A percentile compares a stretch with the other conserved stretches of the same genome.
These are phyloP conservation scores for Vigna reflexopilosa DNA, from an alignment of 306 rosid genomes.

Conservation along the genomic window DNA sequence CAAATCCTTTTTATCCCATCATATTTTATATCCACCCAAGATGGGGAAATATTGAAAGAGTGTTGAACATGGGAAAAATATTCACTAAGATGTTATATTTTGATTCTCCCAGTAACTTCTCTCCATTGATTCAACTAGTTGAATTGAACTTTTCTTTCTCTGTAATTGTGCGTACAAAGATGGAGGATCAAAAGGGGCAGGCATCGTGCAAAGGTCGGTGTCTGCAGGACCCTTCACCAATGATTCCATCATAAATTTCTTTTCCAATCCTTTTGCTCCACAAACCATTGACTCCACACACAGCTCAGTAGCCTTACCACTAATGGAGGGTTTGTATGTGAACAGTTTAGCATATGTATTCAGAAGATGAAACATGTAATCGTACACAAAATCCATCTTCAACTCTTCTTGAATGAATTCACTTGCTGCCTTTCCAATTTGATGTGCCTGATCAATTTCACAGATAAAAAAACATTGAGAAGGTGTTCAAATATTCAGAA, in stretches of 20 bases:
- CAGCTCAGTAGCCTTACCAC: constrained; percentile 58
- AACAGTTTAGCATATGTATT: constrained; percentile 70
- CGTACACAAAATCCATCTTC: constrained; percentile 80
- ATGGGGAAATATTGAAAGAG: not conserved
- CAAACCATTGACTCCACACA: constrained; percentile 87
- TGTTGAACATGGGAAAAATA: not conserved
- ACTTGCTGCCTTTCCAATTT: constrained; percentile 73
- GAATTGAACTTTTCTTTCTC: constrained; percentile 53
- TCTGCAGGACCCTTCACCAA: constrained; percentile 70
- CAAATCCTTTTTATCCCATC: too few species aligned
- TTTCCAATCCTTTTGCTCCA: constrained; percentile 51
- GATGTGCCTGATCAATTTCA: constrained; percentile 59
- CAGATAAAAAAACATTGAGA: not conserved
- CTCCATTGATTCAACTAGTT: constrained; percentile 66
- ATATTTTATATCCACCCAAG: not conserved
- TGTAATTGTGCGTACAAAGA: constrained; percentile 51
- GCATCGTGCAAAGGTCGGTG: constrained; percentile 68
- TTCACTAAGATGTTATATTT: constrained; percentile 44
- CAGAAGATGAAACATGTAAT: constrained; percentile 83
- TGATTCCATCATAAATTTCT: constrained; percentile 71
- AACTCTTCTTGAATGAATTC: constrained; percentile 70
- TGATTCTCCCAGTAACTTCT: constrained; percentile 56
- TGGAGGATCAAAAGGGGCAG: constrained; percentile 74
- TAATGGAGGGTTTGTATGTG: constrained; percentile 62
- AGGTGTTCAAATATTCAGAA: not conserved